Evolutionary conservation across 208 protist genomes (phyloP), one percentile per base, ranked within the genome.

Genomic region (Trypanosoma boissoni): DNA sequence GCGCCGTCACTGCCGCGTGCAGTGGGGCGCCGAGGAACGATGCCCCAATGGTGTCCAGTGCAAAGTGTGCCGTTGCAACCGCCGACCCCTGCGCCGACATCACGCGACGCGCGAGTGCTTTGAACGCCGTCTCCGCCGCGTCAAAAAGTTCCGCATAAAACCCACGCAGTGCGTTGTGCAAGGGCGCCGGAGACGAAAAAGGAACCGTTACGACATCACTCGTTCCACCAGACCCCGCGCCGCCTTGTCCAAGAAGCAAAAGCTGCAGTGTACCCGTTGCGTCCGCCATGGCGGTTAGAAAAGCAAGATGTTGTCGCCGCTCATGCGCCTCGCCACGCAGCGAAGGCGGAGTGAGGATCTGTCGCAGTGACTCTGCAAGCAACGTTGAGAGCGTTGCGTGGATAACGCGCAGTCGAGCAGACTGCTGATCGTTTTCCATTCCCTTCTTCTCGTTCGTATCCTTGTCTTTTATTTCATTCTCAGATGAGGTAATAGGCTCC

Each of bases 231-330:
- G 8, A 14, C 18, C 36, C 26, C 5, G 31, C 37, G 26, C 41
- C 28, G 46, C 80, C 85, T 12, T 80, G 68, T 54, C 84, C 78
- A n/a, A 91, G 77, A 9, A 88, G 68, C 37, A 88, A 64, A 24
- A 91, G 64, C 45, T 91, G 84, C 52, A 91, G 59, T n/a, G 74
- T 74, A 20, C 78, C 76, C 43, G 86, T 74, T 18, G 80, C 76
- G 26, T 83, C 75, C 6, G 77, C 68, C 23, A 91, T 72, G 7
- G 69, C 64, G 8, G 53, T 24, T n/a, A 66, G 58, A 58, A 57
- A 49, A 39, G 26, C 34, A 20, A 68, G 26, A 23, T 61, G 50
- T n/a, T 36, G 50, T 41, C 64, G 29, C 29, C 46, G 59, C 20
- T 43, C 23, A 49, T 12, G 43, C 57, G 5, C 12, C 27, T 24